A percentile compares a stretch with the other conserved stretches of the same genome.
Evolutionary conservation across 306 rosid genomes (phyloP).

Genomic region (Mimosa pudica): DNA sequence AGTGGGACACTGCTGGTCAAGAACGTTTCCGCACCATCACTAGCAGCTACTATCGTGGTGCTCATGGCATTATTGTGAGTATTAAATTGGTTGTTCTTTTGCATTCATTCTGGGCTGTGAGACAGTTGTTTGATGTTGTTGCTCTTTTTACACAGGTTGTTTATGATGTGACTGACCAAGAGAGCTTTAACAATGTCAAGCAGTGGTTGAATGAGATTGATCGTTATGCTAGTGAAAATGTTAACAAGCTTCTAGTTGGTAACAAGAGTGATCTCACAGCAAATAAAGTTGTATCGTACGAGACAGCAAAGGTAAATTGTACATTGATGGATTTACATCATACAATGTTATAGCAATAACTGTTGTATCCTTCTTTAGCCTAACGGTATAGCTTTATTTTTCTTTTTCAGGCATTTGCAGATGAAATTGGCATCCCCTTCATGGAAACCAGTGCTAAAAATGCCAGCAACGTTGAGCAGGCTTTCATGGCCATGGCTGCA

Average conservation of each 20-base stretch:
- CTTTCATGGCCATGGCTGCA: slow-evolving; percentile 89
- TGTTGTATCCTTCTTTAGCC: slow-evolving; percentile 16
- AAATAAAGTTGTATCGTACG: slow-evolving; percentile 70
- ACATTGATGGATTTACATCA: slow-evolving; percentile 1
- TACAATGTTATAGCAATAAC: background rate
- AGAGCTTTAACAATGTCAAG: slow-evolving; percentile 80
- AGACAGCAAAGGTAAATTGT: slow-evolving; percentile 64
- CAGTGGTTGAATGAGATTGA: slow-evolving; percentile 85
- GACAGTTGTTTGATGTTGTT: background rate
- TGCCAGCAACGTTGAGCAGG: slow-evolving; percentile 74
- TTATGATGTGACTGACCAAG: slow-evolving; percentile 83
- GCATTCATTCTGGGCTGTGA: slow-evolving; percentile 1
- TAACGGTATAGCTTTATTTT: slow-evolving; percentile 20
- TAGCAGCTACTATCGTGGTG: slow-evolving; percentile 99
- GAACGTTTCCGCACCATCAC: slow-evolving; percentile 99
- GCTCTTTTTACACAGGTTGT: slow-evolving; percentile 53
- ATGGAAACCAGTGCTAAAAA: slow-evolving; percentile 87
- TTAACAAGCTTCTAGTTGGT: slow-evolving; percentile 81
- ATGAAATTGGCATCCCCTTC: slow-evolving; percentile 85
- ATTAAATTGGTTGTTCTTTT: slow-evolving; percentile 7
- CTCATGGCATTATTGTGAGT: slow-evolving; percentile 97
- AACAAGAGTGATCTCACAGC: slow-evolving; percentile 73
- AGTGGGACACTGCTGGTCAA: slow-evolving; percentile 99
- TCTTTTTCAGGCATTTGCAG: slow-evolving; percentile 67
- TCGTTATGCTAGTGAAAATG: slow-evolving; percentile 81